A percentile compares a stretch with the other conserved stretches of the same genome.
Evolutionary conservation across 2,329 filamentous ascomycete genomes (phyloP).

Genomic region (Sarocladium oryzae): DNA sequence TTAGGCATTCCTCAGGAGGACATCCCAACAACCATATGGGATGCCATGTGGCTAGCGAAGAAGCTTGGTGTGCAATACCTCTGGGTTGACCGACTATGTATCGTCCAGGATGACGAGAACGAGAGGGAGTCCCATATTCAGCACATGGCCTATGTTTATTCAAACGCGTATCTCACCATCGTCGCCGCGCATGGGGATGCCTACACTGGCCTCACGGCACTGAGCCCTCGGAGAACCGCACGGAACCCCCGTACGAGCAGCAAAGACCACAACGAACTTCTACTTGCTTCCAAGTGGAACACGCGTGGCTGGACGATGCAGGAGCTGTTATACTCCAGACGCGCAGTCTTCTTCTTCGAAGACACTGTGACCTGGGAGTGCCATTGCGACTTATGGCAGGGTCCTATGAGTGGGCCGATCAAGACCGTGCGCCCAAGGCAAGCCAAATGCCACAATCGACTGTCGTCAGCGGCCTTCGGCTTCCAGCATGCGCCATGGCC

Average conservation of each 20-base stretch:
- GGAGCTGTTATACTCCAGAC: constrained; percentile 35
- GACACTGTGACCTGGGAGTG: constrained; percentile 39
- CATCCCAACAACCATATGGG: constrained; percentile 34
- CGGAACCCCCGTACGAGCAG: constrained; percentile 16
- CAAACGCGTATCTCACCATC: constrained; percentile 38
- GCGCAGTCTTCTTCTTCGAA: constrained; percentile 37
- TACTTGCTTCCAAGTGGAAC: constrained; percentile 32
- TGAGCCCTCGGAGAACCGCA: constrained; percentile 27
- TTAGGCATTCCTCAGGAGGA: constrained; percentile 29
- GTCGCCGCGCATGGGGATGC: constrained; percentile 35
- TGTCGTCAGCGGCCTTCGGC: constrained; percentile 27
- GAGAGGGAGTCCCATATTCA: constrained; percentile 33
- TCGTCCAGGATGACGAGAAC: constrained; percentile 36
- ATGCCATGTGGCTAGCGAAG: constrained; percentile 37
- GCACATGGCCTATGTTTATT: constrained; percentile 40
- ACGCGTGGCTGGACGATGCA: constrained; percentile 37
- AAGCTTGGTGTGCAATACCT: constrained; percentile 36
- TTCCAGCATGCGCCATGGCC: constrained; percentile 37
- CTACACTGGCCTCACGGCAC: constrained; percentile 28
- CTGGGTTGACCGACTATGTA: constrained; percentile 41
- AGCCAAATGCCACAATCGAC: constrained; percentile 14
- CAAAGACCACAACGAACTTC: constrained; percentile 30
- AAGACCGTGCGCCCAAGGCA: constrained; percentile 20
- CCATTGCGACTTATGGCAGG: constrained; percentile 37
- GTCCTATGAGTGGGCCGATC: constrained; percentile 23